Percentiles rank a stretch among this genome's conserved stretches.
phyloP scores from a whole-genome alignment of 2,329 filamentous ascomycete species.

The Blastomyces percursus region DNA sequence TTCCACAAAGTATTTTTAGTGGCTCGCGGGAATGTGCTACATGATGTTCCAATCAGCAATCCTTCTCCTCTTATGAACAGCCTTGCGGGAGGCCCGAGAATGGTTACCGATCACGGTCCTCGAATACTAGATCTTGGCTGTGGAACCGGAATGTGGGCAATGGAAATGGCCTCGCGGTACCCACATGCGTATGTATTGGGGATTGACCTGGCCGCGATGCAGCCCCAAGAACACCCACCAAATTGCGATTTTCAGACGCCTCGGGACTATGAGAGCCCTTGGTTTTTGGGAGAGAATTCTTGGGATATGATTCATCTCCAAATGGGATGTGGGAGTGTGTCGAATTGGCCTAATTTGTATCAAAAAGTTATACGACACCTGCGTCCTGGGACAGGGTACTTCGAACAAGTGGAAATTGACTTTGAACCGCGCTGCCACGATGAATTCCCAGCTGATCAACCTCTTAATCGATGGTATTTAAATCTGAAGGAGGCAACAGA shows the following conservation, averaged over 20 bases:
- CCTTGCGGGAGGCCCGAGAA: conserved; percentile 4
- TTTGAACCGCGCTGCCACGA: conserved; percentile 59
- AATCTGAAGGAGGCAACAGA: conserved; percentile 59
- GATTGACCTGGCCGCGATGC: conserved; percentile 51
- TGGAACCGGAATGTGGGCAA: conserved; percentile 84
- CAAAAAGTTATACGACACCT: conserved; percentile 61
- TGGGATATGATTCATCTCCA: conserved; percentile 80
- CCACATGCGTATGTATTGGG: conserved; percentile 49
- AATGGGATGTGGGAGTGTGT: conserved; percentile 66
- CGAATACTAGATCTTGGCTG: conserved; percentile 60
- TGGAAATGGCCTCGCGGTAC: conserved; percentile 67
- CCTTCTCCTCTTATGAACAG: conserved; percentile 1
- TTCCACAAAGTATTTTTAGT: conserved; percentile 67
- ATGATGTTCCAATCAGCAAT: conserved; percentile 27
- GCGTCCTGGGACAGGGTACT: conserved; percentile 59
- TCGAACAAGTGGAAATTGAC: conserved; percentile 88
- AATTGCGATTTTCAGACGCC: conserved; percentile 57
- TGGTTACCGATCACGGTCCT: conserved; percentile 13
- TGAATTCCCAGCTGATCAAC: conserved; percentile 30
- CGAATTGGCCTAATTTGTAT: conserved; percentile 66
- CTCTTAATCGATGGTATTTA: conserved; percentile 57
- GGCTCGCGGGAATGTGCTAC: conserved; percentile 43
- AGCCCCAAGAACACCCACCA: conserved; percentile 56
- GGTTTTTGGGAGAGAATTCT: conserved; percentile 55
- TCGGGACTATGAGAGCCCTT: conserved; percentile 67